Conservation (phyloP, 768 basidiomycete genomes). For the Lactarius hatsudake region DNA sequence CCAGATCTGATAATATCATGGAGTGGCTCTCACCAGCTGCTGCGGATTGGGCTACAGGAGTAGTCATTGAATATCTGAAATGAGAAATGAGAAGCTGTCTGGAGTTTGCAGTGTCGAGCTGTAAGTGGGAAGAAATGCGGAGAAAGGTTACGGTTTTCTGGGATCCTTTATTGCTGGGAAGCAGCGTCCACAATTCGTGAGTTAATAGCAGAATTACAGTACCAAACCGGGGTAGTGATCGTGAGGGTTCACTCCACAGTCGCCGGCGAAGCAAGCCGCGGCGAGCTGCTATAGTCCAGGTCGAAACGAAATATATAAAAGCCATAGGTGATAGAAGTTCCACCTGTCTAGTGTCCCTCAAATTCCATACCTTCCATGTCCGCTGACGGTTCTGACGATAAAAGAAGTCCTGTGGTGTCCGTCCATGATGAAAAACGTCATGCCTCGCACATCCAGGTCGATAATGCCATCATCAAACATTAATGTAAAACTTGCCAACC, state of each 20-base stretch:
- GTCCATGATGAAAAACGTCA: constrained; percentile 29
- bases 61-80: not conserved
- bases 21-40: not conserved
- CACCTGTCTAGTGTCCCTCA: not conserved
- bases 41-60: not conserved
- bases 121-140: not conserved
- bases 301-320: constrained; percentile 15
- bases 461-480: constrained; percentile 40
- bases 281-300: not conserved
- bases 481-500: constrained; percentile 53
- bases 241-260: constrained; percentile 6
- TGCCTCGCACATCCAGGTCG: constrained; percentile 29
- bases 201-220: not conserved
- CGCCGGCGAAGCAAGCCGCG: not conserved
- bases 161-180: not conserved
- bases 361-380: constrained; percentile 18
- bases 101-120: not conserved
- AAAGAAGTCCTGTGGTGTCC: constrained; percentile 25
- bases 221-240: not conserved
- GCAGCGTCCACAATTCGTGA: not conserved
- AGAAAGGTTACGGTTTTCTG: not conserved
- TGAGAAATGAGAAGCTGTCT: not conserved
- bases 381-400: constrained; percentile 12
- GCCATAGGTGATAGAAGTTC: constrained; percentile 6
- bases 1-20: not conserved